A percentile compares a stretch with the other conserved stretches of the same genome.
phyloP scores from a whole-genome alignment of 495 filamentous ascomycete genomes.

The Annulohypoxylon stygium region DNA sequence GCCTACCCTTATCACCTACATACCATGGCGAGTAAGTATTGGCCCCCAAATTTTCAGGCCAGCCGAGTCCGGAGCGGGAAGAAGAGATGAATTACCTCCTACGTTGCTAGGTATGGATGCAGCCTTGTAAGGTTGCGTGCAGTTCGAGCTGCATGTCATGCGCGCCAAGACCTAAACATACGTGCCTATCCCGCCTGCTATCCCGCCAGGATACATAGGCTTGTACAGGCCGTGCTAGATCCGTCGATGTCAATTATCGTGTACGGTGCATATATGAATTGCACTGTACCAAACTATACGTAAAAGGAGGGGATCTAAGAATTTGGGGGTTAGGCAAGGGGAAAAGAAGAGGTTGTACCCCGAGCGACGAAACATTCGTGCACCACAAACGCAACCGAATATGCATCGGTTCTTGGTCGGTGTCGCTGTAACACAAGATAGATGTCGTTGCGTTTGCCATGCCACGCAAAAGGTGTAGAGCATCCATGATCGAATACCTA shows the following conservation, averaged over 20 bases:
- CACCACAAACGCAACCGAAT: background rate
- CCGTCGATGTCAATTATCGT: background rate
- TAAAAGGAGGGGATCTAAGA: constrained; percentile 34
- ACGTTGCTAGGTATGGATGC: constrained; percentile 35
- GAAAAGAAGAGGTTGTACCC: constrained; percentile 29
- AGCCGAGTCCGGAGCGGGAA: constrained; percentile 42
- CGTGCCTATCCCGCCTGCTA: constrained; percentile 19
- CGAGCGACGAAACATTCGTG: constrained; percentile 27
- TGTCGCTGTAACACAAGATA: constrained; percentile 13
- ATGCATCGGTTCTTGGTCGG: background rate
- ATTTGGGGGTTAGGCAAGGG: constrained; percentile 17
- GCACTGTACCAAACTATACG: background rate
- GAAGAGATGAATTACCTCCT: constrained; percentile 27
- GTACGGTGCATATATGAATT: constrained; percentile 22
- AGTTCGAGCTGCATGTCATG: constrained; percentile 46
- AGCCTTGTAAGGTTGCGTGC: constrained; percentile 50
- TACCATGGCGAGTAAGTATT: background rate
- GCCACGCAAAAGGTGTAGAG: background rate
- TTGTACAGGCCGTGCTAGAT: constrained; percentile 2
- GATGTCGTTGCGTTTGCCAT: background rate
- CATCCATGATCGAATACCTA: constrained; percentile 2
- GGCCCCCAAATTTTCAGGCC: constrained; percentile 32
- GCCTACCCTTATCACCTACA: background rate
- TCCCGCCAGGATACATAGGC: constrained; percentile 12
- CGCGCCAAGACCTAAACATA: constrained; percentile 43